phyloP scores from a whole-genome alignment of 441 rosid species.

The Euphorbia corollata region DNA sequence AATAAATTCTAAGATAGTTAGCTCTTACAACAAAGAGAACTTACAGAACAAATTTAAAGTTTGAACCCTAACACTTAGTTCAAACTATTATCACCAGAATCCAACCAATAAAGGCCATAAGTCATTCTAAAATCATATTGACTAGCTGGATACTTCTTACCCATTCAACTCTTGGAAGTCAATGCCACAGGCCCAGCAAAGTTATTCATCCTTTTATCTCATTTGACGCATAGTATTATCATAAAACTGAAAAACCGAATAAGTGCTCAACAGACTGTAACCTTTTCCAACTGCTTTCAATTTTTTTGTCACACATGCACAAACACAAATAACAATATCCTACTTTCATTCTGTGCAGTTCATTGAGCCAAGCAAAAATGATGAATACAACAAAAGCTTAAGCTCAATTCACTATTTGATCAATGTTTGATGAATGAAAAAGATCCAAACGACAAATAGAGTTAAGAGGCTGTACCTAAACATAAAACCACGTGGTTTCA shows the following conservation, averaged over 20 bases:
- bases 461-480: background rate
- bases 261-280: background rate
- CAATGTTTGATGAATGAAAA: background rate
- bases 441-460: background rate
- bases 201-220: background rate
- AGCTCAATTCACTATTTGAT: too few species aligned
- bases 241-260: background rate
- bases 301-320: too few species aligned
- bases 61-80: background rate
- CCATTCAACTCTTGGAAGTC: background rate
- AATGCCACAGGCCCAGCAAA: too few species aligned
- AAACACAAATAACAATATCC: too few species aligned
- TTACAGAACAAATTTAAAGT: background rate
- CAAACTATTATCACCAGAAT: background rate
- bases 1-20: background rate
- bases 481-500: background rate
- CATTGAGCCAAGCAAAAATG: background rate
- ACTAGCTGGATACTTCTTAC: background rate
- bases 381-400: background rate
- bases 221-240: background rate
- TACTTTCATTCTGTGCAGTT: background rate
- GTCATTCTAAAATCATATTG: background rate
- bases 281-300: background rate
- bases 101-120: background rate
- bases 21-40: background rate